Evolutionary conservation across 2,329 filamentous ascomycete species (phyloP), one percentile per base, ranked within the genome.

Genomic region (Fusarium pseudonygamai): DNA sequence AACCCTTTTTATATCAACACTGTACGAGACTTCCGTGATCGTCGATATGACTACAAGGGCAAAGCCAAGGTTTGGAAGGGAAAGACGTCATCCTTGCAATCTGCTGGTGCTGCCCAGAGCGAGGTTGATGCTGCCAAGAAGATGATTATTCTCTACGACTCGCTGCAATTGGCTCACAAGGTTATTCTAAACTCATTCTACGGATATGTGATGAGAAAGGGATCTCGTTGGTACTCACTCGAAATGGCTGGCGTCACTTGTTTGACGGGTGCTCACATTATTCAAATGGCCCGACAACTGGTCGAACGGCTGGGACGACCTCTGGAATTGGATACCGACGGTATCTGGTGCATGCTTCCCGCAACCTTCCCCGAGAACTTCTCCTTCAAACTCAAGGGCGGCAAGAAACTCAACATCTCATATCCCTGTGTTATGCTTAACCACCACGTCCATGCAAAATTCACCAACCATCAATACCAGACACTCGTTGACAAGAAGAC

Each of bases 371-470:
- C 96, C 0, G 96, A 99, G 79, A 98, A 99, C 82, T 98, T 98
- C 78, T 87, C 91, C 0, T 98, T 99, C 86, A 97, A 93, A 78
- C 84, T 98, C 75, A 97, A 96, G 82, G 97, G 95, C 77, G 96
- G 96, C 75, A 99, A 98, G 87, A 99, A 98, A 81, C 81, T 98
- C 68, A 87, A 92, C n/a, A 95, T 99, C 56, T 99, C 96, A 2
- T 99, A 99, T 79, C 96, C 96, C 63, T 99, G 96, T 81, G 95
- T 98, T 75, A 99, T 99, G 96, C 89, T 99, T 84, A 99, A 99
- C 81, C 96, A 99, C 80, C 88, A 98, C 7, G 96, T 99, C 13
- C 96, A 99, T 79, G 95, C 88, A 64, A 93, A 92, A 75, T 99
- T 98, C 82, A 99, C 96, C 32, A 99, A 99, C 77, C 92, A 98